These are phyloP conservation scores for Nannizziopsis barbatae DNA, from an alignment of 2,329 filamentous ascomycete genomes.

Conservation along the genomic window DNA sequence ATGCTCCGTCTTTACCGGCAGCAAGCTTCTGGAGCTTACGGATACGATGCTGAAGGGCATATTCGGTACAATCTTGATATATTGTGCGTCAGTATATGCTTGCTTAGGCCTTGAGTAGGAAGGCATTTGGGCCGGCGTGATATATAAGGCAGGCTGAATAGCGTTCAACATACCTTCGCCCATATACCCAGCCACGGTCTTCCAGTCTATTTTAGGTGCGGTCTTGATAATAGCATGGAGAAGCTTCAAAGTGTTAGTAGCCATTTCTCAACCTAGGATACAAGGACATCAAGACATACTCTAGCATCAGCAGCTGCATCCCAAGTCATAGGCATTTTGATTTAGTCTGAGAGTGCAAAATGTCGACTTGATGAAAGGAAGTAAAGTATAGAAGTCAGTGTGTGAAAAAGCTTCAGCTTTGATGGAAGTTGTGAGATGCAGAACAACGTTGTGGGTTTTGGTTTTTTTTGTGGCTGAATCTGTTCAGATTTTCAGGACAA, in stretches of 20 bases:
- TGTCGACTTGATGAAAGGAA: neutral
- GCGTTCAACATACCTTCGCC: conserved; percentile 15
- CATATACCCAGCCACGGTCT: conserved; percentile 19
- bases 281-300: conserved; percentile 15
- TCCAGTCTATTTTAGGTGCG: conserved; percentile 16
- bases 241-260: conserved; percentile 15
- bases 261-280: neutral
- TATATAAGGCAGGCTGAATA: too few species aligned
- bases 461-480: neutral
- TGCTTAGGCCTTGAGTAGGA: neutral
- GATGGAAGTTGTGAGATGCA: too few species aligned
- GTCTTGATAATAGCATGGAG: conserved; percentile 19
- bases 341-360: conserved; percentile 1
- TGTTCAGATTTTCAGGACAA: neutral
- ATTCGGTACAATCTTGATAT: conserved; percentile 18
- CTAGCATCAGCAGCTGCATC: conserved; percentile 21
- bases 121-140: neutral
- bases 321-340: conserved; percentile 24
- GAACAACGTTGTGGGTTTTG: too few species aligned
- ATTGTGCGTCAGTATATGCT: neutral
- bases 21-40: conserved; percentile 17
- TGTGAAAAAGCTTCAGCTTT: too few species aligned
- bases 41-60: conserved; percentile 20
- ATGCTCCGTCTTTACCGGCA: neutral
- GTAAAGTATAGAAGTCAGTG: too few species aligned